Percentiles rank a stretch among this genome's conserved stretches.
Conservation (phyloP, 768 basidiomycete genomes). For the Termitomyces eurrhizus region DNA sequence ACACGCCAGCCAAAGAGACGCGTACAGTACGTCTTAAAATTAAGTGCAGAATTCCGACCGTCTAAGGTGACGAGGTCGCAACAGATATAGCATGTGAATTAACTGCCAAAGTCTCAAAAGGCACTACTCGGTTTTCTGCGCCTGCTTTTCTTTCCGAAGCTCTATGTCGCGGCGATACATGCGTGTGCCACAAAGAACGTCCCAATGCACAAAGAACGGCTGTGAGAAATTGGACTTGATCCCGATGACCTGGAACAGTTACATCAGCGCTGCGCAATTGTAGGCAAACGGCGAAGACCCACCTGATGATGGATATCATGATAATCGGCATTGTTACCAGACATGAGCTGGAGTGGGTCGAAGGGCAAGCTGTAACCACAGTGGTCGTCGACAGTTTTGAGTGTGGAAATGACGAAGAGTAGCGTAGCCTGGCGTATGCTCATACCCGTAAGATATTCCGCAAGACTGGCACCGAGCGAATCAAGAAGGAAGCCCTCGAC, state of each 20-base stretch:
- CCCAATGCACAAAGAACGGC: conserved; percentile 97
- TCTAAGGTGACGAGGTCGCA: neutral
- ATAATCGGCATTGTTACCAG: conserved; percentile 90
- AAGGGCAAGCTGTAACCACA: conserved; percentile 89
- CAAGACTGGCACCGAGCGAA: conserved; percentile 71
- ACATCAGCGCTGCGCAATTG: neutral
- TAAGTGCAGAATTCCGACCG: neutral
- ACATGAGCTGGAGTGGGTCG: conserved; percentile 87
- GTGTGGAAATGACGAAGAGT: conserved; percentile 77
- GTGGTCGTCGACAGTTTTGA: conserved; percentile 96
- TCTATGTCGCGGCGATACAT: conserved; percentile 72
- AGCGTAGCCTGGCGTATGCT: conserved; percentile 79
- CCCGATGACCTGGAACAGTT: conserved; percentile 52
- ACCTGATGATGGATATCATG: conserved; percentile 98
- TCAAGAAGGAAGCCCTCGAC: conserved; percentile 92
- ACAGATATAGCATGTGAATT: neutral
- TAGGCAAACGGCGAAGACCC: conserved; percentile 15
- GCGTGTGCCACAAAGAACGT: conserved; percentile 76
- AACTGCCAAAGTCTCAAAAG: neutral
- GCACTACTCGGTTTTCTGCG: conserved; percentile 25
- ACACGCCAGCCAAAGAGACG: neutral
- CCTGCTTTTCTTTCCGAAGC: conserved; percentile 36
- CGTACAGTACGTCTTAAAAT: neutral
- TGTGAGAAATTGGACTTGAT: conserved; percentile 96
- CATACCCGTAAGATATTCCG: conserved; percentile 66